These are phyloP conservation scores for Eucalyptus guilfoylei DNA, from an alignment of 345 rosid genomes.

Conservation along the genomic window DNA sequence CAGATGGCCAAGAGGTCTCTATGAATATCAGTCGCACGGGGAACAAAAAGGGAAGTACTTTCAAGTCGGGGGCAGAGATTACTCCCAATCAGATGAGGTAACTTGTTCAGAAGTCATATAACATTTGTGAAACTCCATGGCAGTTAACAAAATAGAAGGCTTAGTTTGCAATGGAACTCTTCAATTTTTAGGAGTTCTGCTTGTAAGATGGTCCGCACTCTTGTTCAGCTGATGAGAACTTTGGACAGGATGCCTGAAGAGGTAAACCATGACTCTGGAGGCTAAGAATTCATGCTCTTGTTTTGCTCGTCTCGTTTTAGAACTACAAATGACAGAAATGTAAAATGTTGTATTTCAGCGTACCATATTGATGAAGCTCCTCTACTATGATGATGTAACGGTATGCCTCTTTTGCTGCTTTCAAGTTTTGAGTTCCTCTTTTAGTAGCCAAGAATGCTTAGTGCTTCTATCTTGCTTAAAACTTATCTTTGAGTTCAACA, in stretches of 20 bases:
- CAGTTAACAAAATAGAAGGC: neutral
- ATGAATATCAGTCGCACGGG: constrained; percentile 85
- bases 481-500: neutral
- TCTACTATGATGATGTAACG: constrained; percentile 92
- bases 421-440: neutral
- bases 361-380: constrained; percentile 88
- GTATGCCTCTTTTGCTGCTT: constrained; percentile 30
- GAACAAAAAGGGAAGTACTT: constrained; percentile 62
- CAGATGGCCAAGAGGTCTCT: constrained; percentile 71
- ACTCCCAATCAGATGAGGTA: constrained; percentile 96
- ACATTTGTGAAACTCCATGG: neutral
- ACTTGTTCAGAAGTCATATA: neutral
- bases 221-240: constrained; percentile 95
- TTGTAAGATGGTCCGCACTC: constrained; percentile 90
- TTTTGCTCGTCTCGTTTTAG: neutral
- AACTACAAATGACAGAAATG: neutral
- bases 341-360: constrained; percentile 40
- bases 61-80: constrained; percentile 62
- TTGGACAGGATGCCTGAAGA: constrained; percentile 92
- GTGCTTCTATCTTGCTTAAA: neutral
- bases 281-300: neutral
- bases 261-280: constrained; percentile 17
- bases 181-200: constrained; percentile 68
- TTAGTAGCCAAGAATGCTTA: neutral
- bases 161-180: neutral